Evolutionary conservation across 768 basidiomycete genomes (phyloP), one percentile per base, ranked within the genome.

Genomic region (Mycena capillaripes): DNA sequence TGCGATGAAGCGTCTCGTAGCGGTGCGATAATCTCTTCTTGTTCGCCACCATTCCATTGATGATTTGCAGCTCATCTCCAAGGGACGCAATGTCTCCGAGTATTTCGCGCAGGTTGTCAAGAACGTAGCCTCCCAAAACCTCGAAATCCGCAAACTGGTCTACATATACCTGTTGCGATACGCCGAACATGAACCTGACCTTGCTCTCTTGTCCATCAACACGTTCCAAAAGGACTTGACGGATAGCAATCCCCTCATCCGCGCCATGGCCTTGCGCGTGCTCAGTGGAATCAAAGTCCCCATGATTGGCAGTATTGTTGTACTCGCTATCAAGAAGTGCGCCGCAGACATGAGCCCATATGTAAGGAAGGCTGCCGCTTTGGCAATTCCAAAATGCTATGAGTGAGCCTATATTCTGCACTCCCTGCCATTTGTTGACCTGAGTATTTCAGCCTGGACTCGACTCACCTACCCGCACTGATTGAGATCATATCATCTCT

Each of bases 101-200:
- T 97, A 96, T 88, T 99, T 99, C 78, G 95, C 98, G 6, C 94
- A 95, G 78, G 98, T 99, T 30, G 97, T 98, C 77, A 98, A 97
- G 86, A 97, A 97, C 77, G 97, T 99, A 46, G 96, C 96, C 2
- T 95, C 96, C 3, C 90, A 91, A 66, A 95, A 95, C 78, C 90
- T 99, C 58, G 96, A 98, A 82, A 93, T 97, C 77, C 92, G 97
- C 70, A 98, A 99, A 83, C 91, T 99, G 62, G 96, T 99, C 44
- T 99, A 99, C 82, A 97, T 99, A 74, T 99, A 97, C 84, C 92
- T 99, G 74, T 86, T 99, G 53, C 93, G 96, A 70, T 97, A 98
- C 82, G 96, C 98, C 59, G 92, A 95, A 48, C 90, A 92, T 38
- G 97, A 98, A 77, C 97, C 98, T 17, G 98, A 99, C 81, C 91